A percentile compares a stretch with the other conserved stretches of the same genome.
Evolutionary conservation across 2,329 filamentous ascomycete species (phyloP).

Genomic region (Clonostachys byssicola): DNA sequence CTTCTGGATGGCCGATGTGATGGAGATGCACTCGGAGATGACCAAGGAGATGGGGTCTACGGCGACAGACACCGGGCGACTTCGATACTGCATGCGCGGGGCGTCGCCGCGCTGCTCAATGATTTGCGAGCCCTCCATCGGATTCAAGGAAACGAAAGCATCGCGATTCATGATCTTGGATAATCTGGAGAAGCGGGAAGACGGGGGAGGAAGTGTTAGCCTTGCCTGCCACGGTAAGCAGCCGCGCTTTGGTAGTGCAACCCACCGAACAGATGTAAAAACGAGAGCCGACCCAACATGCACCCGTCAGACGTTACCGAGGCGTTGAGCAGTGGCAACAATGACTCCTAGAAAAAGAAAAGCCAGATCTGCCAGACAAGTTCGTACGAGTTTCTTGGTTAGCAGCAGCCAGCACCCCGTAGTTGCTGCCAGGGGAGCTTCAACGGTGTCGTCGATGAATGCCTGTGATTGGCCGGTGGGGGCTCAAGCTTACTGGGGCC

Average conservation of each 20-base stretch:
- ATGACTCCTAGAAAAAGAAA: no score
- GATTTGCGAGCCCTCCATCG: conserved; percentile 14
- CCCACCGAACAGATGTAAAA: no score
- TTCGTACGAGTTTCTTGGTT: no score
- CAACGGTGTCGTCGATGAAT: conserved; percentile 16
- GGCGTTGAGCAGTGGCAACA: no score
- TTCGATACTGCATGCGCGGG: conserved; percentile 54
- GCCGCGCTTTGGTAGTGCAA: no score
- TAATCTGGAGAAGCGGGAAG: not conserved
- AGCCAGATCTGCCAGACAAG: no score
- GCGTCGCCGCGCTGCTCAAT: conserved; percentile 17
- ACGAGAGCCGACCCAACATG: no score
- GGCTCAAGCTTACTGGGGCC: no score
- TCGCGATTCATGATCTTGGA: conserved; percentile 22
- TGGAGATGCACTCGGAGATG: conserved; percentile 97
- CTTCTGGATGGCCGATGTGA: conserved; percentile 97
- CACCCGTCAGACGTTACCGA: no score
- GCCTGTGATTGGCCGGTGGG: conserved; percentile 14
- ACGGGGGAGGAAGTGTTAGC: no score
- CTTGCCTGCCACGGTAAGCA: no score
- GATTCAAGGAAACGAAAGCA: conserved; percentile 13
- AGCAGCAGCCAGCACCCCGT: no score
- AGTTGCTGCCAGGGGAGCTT: not conserved
- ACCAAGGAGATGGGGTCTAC: conserved; percentile 90
- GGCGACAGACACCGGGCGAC: conserved; percentile 68